Conservation (phyloP, 2,329 filamentous ascomycete genomes). For the Pseudogymnoascus sp. region DNA sequence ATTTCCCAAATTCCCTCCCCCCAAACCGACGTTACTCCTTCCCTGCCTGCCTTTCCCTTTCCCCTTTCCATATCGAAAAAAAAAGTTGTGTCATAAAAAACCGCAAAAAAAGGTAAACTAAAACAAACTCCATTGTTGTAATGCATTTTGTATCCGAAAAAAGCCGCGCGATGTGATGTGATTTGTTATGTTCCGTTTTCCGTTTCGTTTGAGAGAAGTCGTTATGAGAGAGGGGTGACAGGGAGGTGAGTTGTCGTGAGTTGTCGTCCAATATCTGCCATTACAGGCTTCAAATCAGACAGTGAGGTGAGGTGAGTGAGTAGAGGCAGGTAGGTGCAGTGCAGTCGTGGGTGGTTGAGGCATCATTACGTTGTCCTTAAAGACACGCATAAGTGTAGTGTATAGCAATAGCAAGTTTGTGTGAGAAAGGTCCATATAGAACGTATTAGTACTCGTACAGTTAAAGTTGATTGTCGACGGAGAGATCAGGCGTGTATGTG, state of each 20-base stretch:
- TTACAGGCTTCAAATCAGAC: neutral
- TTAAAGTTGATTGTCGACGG: neutral
- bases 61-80: neutral
- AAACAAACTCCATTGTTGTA: neutral
- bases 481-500: neutral
- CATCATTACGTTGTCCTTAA: neutral
- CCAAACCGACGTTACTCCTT: neutral
- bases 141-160: neutral
- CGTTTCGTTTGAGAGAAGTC: no score
- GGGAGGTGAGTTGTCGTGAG: no score
- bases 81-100: neutral
- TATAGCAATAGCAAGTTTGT: neutral
- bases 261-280: no score
- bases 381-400: neutral
- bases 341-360: neutral
- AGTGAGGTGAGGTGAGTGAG: neutral
- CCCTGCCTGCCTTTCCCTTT: neutral
- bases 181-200: neutral
- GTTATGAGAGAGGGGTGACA: no score
- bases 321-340: neutral
- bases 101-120: neutral
- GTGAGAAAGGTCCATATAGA: neutral
- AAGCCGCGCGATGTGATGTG: neutral
- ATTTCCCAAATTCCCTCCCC: neutral
- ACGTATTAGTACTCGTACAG: neutral